Conservation (phyloP, 345 rosid species). For the Theobroma cacao region DNA sequence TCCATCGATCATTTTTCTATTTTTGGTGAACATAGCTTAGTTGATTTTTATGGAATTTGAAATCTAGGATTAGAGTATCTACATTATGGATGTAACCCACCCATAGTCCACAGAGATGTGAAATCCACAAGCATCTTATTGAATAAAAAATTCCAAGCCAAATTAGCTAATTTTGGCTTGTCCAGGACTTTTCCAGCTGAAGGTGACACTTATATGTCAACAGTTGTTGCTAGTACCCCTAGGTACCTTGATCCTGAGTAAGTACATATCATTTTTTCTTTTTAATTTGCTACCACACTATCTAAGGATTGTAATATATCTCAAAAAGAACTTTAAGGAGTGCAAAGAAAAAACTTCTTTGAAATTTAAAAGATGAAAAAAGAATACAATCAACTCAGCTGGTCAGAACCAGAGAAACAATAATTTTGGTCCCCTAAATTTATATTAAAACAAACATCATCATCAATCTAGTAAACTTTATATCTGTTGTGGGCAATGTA, state of each 20-base stretch:
- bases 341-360: too few relatives aligned
- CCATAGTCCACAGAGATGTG: constrained; percentile 59
- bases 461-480: too few relatives aligned
- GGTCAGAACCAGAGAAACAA: too few relatives aligned
- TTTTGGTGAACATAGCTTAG: background rate
- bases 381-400: too few relatives aligned
- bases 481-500: too few relatives aligned
- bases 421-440: too few relatives aligned
- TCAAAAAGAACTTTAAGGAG: too few relatives aligned
- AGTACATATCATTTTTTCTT: background rate
- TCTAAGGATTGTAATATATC: too few relatives aligned
- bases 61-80: constrained; percentile 39
- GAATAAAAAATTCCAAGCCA: constrained; percentile 43
- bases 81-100: constrained; percentile 59
- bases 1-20: background rate
- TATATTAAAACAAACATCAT: too few relatives aligned
- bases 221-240: constrained; percentile 44
- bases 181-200: constrained; percentile 46
- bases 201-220: constrained; percentile 22
- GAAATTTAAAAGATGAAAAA: too few relatives aligned
- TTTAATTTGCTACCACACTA: background rate
- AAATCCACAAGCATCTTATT: constrained; percentile 50
- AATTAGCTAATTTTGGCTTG: constrained; percentile 59
- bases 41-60: background rate
- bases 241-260: constrained; percentile 67